Percentiles rank a stretch among this genome's conserved stretches.
These are phyloP conservation scores for Castanopsis chinensis DNA, from an alignment of 306 rosid species.

Conservation along the genomic window DNA sequence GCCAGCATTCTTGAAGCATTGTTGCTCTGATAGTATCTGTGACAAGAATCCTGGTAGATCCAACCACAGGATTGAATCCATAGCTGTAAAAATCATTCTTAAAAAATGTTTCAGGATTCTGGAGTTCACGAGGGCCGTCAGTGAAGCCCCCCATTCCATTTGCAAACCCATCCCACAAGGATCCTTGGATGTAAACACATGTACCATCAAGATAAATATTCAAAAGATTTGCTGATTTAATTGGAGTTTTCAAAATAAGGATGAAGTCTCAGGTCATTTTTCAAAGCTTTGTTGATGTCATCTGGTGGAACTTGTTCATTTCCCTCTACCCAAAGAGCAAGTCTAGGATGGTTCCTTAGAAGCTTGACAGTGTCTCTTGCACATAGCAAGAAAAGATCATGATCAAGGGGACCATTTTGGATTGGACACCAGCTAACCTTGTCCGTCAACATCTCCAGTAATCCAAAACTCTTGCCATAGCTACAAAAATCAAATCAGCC, in stretches of 20 bases:
- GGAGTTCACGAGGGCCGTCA: conserved; percentile 93
- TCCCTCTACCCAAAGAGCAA: conserved; percentile 97
- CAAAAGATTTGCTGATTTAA: conserved; percentile 29
- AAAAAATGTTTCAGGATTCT: conserved; percentile 84
- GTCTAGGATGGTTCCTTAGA: conserved; percentile 90
- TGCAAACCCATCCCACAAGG: conserved; percentile 97
- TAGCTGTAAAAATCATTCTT: conserved; percentile 52
- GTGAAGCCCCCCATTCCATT: conserved; percentile 78
- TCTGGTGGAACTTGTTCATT: conserved; percentile 91
- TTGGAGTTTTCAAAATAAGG: conserved; percentile 46
- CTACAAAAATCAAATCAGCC: conserved; percentile 40
- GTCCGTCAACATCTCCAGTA: conserved; percentile 95
- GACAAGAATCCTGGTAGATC: conserved; percentile 82
- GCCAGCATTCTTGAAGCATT: conserved; percentile 88
- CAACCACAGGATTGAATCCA: conserved; percentile 95
- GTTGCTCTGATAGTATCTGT: conserved; percentile 90
- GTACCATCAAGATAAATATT: conserved; percentile 61
- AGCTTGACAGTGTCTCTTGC: conserved; percentile 96
- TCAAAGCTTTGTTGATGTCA: conserved; percentile 74
- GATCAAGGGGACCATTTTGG: conserved; percentile 87
- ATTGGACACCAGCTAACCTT: conserved; percentile 76
- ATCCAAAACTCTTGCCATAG: conserved; percentile 99
- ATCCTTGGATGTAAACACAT: conserved; percentile 75
- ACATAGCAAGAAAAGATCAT: conserved; percentile 87
- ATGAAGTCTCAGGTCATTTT: conserved; percentile 74